phyloP scores from a whole-genome alignment of 2,329 filamentous ascomycete genomes.

The Leptographium procerum region DNA sequence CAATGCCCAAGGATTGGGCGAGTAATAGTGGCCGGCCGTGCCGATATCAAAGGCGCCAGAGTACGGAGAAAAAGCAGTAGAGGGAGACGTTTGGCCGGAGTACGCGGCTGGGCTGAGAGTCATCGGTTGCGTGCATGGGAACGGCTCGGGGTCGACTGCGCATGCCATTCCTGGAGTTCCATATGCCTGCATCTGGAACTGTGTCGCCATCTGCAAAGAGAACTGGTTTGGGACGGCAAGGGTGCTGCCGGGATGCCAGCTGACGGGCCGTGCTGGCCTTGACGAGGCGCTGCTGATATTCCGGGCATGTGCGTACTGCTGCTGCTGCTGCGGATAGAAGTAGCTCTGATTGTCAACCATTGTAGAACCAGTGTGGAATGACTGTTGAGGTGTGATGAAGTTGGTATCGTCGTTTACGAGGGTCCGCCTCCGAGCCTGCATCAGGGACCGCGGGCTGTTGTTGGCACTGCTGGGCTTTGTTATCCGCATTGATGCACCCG shows the following conservation, averaged over 20 bases:
- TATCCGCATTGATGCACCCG: slow-evolving; percentile 43
- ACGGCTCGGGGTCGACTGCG: slow-evolving; percentile 21
- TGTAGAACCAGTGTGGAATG: background rate
- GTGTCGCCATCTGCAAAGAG: background rate
- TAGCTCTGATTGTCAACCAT: background rate
- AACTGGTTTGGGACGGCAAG: slow-evolving; percentile 23
- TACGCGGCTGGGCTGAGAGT: slow-evolving; percentile 43
- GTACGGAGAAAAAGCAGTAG: slow-evolving; percentile 42
- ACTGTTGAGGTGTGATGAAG: background rate
- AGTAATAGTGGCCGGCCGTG: slow-evolving; percentile 22
- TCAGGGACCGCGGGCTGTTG: slow-evolving; percentile 51
- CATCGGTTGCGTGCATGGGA: slow-evolving; percentile 29
- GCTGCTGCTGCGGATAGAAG: slow-evolving; percentile 12
- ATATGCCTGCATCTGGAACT: slow-evolving; percentile 1
- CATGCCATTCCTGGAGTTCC: background rate
- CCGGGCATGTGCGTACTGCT: slow-evolving; percentile 2
- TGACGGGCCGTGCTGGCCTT: slow-evolving; percentile 46
- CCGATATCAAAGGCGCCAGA: slow-evolving; percentile 22
- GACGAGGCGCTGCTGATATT: background rate
- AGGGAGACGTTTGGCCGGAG: slow-evolving; percentile 47
- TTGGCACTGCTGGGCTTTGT: slow-evolving; percentile 49
- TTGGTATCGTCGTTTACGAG: slow-evolving; percentile 34
- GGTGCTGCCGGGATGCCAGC: slow-evolving; percentile 60
- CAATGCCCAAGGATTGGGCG: slow-evolving; percentile 26
- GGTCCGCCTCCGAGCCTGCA: slow-evolving; percentile 42